Evolutionary conservation across 2,329 filamentous ascomycete species (phyloP).

Genomic region (Neofusicoccum parvum): DNA sequence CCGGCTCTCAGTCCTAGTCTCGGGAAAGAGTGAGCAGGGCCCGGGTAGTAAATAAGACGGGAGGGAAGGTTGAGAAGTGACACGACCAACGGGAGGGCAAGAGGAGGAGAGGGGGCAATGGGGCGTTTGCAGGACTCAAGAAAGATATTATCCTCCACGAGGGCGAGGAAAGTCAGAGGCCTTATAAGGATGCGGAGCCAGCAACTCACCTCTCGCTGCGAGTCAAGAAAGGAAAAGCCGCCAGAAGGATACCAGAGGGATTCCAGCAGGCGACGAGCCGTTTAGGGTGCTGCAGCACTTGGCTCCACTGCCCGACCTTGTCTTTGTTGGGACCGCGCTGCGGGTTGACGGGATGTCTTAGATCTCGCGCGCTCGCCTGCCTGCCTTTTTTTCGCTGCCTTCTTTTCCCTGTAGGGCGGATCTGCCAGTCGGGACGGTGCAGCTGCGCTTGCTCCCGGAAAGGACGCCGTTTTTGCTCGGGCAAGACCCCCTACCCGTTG

Average conservation of each 20-base stretch:
- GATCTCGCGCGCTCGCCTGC: conserved; percentile 7
- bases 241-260: conserved; percentile 1
- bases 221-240: not conserved
- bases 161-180: not conserved
- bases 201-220: not conserved
- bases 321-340: conserved; percentile 13
- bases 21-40: not conserved
- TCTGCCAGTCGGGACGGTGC: conserved; percentile 10
- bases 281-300: conserved; percentile 15
- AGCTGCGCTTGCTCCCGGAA: conserved; percentile 6
- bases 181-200: conserved; percentile 13
- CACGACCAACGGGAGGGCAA: not conserved
- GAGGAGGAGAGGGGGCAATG: too few relatives aligned
- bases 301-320: not conserved
- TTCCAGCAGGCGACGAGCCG: conserved; percentile 5
- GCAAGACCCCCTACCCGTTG: not conserved
- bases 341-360: conserved; percentile 9
- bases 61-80: not conserved
- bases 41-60: not conserved
- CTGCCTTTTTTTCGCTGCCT: not conserved
- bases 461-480: not conserved
- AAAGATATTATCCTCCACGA: not conserved
- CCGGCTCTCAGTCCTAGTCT: not conserved
- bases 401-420: conserved; percentile 2
- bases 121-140: not conserved